Evolutionary conservation across 257 asterid species (phyloP), one percentile per base, ranked within the genome.

Genomic region (Ajuga chamaepitys): DNA sequence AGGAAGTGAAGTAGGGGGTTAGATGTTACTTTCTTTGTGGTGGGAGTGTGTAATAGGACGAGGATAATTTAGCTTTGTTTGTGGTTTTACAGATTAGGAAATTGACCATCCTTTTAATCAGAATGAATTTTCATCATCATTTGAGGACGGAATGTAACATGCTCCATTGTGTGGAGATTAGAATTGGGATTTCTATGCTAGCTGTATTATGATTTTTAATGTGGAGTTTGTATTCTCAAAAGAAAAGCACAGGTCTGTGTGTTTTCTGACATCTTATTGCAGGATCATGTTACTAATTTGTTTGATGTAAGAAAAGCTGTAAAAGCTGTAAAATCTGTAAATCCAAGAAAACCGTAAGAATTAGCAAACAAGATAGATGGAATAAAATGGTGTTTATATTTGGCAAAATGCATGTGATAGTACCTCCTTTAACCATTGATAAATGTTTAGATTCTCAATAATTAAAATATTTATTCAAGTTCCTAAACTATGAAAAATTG

Each of bases 31-130:
- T 67, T 72, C 13, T 61, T 62, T 69, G 52, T 78, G 64, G 44
- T 80, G 86, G 83, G 82, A 58, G 71, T 79, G 75, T 82, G 87
- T 82, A 77, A 55, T 81, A 80, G 91, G 75, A 66, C 41, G 66
- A 66, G 79, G 76, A 46, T 40, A 50, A 58, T 60, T 59, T 68
- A 71, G 81, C 57, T 62, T n/a, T 70, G 75, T 74, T 54, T 72
- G 79, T 77, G 74, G 79, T 32, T 60, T 76, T 50, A 60, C 65
- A 70, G 82, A 68, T 62, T 86, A 86, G 91, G 79, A 53, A 62
- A 71, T 68, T 70, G 73, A 70, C 67, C 67, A 18, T 77, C 76
- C 55, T 79, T 79, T 70, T n/a, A n/a, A 55, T 75, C 37, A 64
- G 80, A 67, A 64, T 64, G 52, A 73, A 63, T 52, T 78, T 78